Conservation (phyloP, 2,329 filamentous ascomycete species). For the Beauveria medogensis region DNA sequence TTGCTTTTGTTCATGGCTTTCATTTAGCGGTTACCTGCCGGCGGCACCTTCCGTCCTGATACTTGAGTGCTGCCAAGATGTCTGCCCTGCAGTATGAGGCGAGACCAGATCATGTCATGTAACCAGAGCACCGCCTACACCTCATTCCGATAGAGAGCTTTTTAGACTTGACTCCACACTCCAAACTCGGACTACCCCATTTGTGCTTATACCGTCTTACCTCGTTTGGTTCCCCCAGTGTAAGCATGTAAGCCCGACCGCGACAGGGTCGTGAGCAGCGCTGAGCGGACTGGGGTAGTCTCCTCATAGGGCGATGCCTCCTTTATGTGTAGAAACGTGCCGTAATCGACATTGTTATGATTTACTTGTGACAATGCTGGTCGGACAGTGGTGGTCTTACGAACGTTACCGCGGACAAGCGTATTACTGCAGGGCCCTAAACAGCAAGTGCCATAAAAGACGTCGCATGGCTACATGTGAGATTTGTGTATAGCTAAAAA, state of each 20-base stretch:
- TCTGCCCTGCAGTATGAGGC: not conserved
- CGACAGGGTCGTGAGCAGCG: not conserved
- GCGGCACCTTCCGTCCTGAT: not conserved
- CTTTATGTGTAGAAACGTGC: not conserved
- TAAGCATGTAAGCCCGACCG: conserved; percentile 8
- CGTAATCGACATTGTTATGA: not conserved
- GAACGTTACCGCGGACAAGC: not conserved
- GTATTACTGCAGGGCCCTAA: not conserved
- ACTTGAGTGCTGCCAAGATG: not conserved
- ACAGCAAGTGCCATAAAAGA: not conserved
- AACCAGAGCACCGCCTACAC: not conserved
- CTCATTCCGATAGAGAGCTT: not conserved
- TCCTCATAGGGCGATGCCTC: conserved; percentile 1
- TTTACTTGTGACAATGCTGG: conserved; percentile 1
- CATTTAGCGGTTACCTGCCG: not conserved
- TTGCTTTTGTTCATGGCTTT: not conserved
- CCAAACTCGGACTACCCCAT: not conserved
- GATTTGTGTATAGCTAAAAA: not conserved
- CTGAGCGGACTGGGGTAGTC: not conserved
- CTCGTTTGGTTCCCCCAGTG: not conserved
- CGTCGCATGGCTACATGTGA: not conserved
- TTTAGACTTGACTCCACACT: not conserved
- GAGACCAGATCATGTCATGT: not conserved
- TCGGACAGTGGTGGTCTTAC: not conserved
- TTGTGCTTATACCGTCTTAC: conserved; percentile 12